Conservation (phyloP, 164 flowering plant species). For the Vitis amurensis region DNA sequence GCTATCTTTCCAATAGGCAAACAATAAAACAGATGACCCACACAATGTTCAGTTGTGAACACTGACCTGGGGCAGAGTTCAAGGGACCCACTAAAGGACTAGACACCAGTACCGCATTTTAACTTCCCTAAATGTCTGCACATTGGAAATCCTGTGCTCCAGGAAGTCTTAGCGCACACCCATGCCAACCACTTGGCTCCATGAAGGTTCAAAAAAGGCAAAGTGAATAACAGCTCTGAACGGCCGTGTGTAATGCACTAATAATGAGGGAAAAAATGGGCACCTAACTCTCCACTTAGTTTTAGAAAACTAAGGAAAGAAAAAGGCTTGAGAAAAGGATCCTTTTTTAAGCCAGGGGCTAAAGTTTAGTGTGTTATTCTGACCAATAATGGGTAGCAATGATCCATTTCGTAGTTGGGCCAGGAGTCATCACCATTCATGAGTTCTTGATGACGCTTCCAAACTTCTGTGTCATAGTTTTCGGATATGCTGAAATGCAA, state of each 20-base stretch:
- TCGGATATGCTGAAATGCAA: constrained; percentile 53
- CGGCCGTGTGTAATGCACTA: no score
- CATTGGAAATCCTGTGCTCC: no score
- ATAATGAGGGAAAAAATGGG: not conserved
- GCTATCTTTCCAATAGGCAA: constrained; percentile 6
- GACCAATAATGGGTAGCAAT: constrained; percentile 79
- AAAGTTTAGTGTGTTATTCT: constrained; percentile 51
- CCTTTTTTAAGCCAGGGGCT: no score
- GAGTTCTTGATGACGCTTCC: constrained; percentile 58
- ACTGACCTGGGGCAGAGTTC: not conserved
- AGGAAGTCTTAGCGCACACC: no score
- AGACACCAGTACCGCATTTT: not conserved
- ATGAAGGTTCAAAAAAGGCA: no score
- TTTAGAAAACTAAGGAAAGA: no score
- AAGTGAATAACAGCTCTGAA: no score
- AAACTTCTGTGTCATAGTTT: constrained; percentile 62
- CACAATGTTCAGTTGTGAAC: constrained; percentile 2
- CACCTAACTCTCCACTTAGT: not conserved
- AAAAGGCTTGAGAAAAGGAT: no score
- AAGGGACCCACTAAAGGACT: constrained; percentile 11
- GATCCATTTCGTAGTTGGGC: constrained; percentile 83
- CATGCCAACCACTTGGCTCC: no score
- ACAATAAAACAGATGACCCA: constrained; percentile 4
- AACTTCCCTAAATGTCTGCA: no score
- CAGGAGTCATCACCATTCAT: constrained; percentile 52